Base-by-base conservation (phyloP, 2,329 filamentous ascomycete genomes). In the Pyrenophora tritici-repentis region DNA sequence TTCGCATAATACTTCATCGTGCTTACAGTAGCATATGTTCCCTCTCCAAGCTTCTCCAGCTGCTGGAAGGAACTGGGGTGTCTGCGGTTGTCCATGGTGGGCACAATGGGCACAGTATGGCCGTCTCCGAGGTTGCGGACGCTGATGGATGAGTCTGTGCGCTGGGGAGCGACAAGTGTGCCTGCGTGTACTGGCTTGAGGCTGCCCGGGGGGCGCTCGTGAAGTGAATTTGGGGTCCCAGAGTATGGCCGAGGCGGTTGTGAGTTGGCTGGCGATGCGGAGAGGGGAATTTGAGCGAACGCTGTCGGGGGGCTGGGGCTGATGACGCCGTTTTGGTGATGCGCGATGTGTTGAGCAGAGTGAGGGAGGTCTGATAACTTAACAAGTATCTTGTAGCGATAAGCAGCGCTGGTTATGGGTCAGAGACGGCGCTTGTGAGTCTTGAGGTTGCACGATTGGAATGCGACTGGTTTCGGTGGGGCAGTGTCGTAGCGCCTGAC, bases 61-160 rank as follows among this genome's bases (percentile, higher is more conserved):
- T 97, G 94, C 83, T 97, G 93, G 81, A 99, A 99, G 56, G 93
- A 97, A 79, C 89, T 96, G 49, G 93, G 92, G 70, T 97, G 91
- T 69, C 89, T 83, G 75, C 95, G 90, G 71, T 90, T 89, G 77
- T 97, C 93, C 93, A 97, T 97, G 55, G 63, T 59, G 50, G 59
- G 43, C 38, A 57, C 46, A 35, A 58, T 48, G 56, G 62, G 51
- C 44, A 74, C 65, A 45, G 66, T 71, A 53, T 73, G 66, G 56
- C 75, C 75, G 53, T 73, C 78, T 55, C 76, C 77, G 45, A 81
- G 69, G 53, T 73, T 78, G 48, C 75, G 69, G 48, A 81, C 73
- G 55, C 75, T 78, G 67, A 81, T 80, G 62, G 78, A 79, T 39
- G 78, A 81, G 70, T 81, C 79, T 54, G 78, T 79, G 53, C 78